Evolutionary conservation across 192 early-diverging fungal genomes (phyloP).

Genomic region (Obelidium mucronatum): DNA sequence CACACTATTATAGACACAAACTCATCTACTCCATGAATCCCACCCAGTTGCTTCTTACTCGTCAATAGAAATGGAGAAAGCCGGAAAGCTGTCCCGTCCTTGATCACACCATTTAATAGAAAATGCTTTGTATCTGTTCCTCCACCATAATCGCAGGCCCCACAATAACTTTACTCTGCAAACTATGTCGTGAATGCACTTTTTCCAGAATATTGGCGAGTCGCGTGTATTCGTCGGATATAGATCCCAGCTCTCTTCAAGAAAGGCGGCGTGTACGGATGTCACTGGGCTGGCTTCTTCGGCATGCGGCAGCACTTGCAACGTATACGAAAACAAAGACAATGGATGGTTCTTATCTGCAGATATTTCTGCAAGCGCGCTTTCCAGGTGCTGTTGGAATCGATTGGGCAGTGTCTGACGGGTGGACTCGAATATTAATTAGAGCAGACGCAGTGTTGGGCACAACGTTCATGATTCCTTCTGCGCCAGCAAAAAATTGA

Average conservation of each 20-base stretch:
- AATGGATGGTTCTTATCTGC: not conserved
- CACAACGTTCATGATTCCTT: not conserved
- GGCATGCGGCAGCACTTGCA: not conserved
- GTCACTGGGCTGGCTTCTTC: not conserved
- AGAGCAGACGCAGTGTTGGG: not conserved
- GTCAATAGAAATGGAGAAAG: not conserved
- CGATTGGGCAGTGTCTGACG: not conserved
- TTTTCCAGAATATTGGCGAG: not conserved
- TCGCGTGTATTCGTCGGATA: not conserved
- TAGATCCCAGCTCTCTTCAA: not conserved
- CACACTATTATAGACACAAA: too few species aligned
- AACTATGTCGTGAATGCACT: not conserved
- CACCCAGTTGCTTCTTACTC: not conserved
- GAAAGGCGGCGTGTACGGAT: too few species aligned
- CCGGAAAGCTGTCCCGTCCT: not conserved
- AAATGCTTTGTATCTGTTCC: slow-evolving; percentile 4
- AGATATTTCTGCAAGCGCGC: not conserved
- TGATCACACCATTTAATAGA: not conserved
- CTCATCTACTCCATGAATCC: slow-evolving; percentile 2
- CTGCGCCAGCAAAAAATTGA: not conserved
- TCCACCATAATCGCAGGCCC: not conserved
- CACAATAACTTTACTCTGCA: not conserved
- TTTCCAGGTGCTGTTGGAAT: not conserved
- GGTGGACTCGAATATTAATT: not conserved
- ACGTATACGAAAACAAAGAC: not conserved